Conservation (phyloP, 305 asterid species). For the Euphrasia arctica region DNA sequence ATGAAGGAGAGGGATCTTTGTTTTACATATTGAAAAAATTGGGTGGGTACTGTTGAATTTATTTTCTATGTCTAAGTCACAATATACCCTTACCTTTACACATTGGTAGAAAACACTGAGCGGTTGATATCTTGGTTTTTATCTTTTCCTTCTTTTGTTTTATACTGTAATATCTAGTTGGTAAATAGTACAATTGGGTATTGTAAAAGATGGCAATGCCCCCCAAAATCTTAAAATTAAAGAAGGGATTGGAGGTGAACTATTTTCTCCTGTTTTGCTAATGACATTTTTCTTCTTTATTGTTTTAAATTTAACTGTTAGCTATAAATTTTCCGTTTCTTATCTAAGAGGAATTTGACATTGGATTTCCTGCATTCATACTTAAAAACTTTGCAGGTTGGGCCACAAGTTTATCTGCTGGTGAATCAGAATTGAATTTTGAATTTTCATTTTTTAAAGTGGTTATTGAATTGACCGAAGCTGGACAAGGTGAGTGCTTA, state of each 20-base stretch:
- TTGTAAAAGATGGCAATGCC: slow-evolving; percentile 13
- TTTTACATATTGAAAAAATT: slow-evolving; percentile 84
- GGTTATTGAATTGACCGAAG: slow-evolving; percentile 75
- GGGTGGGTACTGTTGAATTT: slow-evolving; percentile 60
- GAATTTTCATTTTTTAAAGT: slow-evolving; percentile 80
- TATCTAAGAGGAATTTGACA: not conserved
- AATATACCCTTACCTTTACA: slow-evolving; percentile 6
- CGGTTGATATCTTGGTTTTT: slow-evolving; percentile 6
- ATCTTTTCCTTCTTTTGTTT: not conserved
- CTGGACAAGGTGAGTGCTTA: slow-evolving; percentile 73
- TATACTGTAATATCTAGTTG: not conserved
- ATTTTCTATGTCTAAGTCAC: slow-evolving; percentile 28
- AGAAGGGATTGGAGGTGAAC: not conserved
- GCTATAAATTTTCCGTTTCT: not conserved
- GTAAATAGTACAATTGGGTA: slow-evolving; percentile 1
- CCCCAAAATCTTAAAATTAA: not conserved
- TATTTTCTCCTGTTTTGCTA: slow-evolving; percentile 7
- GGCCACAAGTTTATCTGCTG: slow-evolving; percentile 94
- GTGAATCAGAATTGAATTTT: slow-evolving; percentile 73
- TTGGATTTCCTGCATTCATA: slow-evolving; percentile 19
- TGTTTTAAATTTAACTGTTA: not conserved
- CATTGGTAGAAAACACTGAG: slow-evolving; percentile 15
- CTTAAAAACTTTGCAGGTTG: slow-evolving; percentile 61
- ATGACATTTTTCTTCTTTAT: not conserved
- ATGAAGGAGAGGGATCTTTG: slow-evolving; percentile 99